Evolutionary conservation across 1,284 basidiomycete species (phyloP).

Genomic region (Puccinia brachypodii): DNA sequence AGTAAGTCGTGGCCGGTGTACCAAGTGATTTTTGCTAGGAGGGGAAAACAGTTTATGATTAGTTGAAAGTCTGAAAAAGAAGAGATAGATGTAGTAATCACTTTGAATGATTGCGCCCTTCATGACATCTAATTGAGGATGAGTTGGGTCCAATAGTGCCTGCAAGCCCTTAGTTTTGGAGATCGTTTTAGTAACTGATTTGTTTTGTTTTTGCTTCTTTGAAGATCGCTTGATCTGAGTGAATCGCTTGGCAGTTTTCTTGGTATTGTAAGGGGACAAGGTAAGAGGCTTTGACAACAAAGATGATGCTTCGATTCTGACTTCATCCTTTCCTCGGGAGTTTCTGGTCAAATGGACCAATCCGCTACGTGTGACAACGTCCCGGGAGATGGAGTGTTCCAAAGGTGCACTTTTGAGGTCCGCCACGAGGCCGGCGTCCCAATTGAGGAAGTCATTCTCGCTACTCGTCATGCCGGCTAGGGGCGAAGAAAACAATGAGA

Average conservation of each 20-base stretch:
- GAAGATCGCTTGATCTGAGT: slow-evolving; percentile 5
- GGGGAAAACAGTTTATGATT: neutral
- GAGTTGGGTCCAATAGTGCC: neutral
- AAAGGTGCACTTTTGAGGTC: slow-evolving; percentile 8
- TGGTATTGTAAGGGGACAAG: neutral
- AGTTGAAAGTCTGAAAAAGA: neutral
- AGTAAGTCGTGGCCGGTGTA: slow-evolving; percentile 52
- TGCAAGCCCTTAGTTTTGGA: neutral
- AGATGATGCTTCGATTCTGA: slow-evolving; percentile 2
- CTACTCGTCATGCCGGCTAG: slow-evolving; percentile 10
- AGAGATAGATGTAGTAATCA: neutral
- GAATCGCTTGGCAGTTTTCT: neutral
- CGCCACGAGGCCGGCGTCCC: neutral
- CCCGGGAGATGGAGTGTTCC: neutral
- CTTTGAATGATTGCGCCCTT: slow-evolving; percentile 45
- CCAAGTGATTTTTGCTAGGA: slow-evolving; percentile 51
- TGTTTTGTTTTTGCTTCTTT: neutral
- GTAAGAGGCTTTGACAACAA: neutral
- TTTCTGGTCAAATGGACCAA: slow-evolving; percentile 9
- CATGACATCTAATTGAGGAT: slow-evolving; percentile 26
- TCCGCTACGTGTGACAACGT: slow-evolving; percentile 18
- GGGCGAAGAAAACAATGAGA: slow-evolving; percentile 13
- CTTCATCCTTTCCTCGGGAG: neutral
- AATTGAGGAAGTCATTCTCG: neutral
- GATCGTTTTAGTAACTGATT: neutral